Conservation (phyloP, 257 asterid species). For the Salvia splendens region DNA sequence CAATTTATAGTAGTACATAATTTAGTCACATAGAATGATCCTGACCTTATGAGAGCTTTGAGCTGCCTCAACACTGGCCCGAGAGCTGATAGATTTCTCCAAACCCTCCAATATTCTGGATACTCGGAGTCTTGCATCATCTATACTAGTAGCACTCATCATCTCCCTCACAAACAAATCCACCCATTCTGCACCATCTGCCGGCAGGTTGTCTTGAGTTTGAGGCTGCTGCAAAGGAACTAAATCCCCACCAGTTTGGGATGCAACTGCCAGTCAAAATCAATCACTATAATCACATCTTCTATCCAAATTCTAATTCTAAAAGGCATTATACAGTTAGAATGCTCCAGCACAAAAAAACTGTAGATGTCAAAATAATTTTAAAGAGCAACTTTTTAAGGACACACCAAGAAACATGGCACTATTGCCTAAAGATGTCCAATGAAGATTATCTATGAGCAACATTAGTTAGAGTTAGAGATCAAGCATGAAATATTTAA, state of each 20-base stretch:
- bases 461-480: neutral
- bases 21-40: neutral
- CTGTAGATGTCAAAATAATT: neutral
- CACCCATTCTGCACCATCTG: constrained; percentile 78
- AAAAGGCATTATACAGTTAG: constrained; percentile 2
- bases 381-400: neutral
- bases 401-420: neutral
- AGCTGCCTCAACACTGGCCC: constrained; percentile 48
- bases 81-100: constrained; percentile 59
- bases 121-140: constrained; percentile 71
- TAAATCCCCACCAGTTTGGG: constrained; percentile 30
- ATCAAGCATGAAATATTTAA: constrained; percentile 13
- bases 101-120: constrained; percentile 60
- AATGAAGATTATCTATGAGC: neutral
- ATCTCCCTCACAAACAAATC: constrained; percentile 69
- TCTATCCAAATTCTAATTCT: constrained; percentile 17
- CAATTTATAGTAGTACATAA: neutral
- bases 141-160: constrained; percentile 58
- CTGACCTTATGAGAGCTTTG: constrained; percentile 58
- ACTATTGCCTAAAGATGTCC: neutral
- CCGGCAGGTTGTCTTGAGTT: constrained; percentile 44
- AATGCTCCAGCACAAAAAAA: constrained; percentile 11
- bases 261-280: constrained; percentile 42
- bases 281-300: constrained; percentile 8
- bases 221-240: constrained; percentile 43